Evolutionary conservation across 768 basidiomycete genomes (phyloP), one percentile per base, ranked within the genome.

Genomic region (Termitomyces sp.): DNA sequence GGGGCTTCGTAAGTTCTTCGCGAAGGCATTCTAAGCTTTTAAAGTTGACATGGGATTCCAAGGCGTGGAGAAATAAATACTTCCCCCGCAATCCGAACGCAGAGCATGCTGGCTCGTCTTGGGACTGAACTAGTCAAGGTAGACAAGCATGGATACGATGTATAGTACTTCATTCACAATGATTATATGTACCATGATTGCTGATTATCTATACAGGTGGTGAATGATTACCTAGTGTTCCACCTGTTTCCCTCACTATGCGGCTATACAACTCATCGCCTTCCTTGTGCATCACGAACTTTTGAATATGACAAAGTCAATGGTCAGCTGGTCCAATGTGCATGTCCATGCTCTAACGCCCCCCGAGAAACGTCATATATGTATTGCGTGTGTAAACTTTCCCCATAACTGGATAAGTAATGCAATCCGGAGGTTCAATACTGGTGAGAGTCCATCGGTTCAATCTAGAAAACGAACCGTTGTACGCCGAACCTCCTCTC

Each of bases 11-110:
- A 68, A 74, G 87, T 77, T 22, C 28, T 51, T 51, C 33, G 24
- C 5, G 49, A 45, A 51, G 20, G 12, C 9, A 38, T 54, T 24
- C 18, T 32, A 28, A 18, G 28, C 13, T 39, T 11, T 11, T 7
- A 20, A 38, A 55, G 33, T 12, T 54, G 39, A 63, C 38, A 44
- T 59, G 22, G 2, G 13, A 46, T 59, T 69, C 61, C 7, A 60
- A 88, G 88, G 28, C 74, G 73, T 33, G 91, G 91, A 8, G 85
- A 91, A 69, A 91, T 3, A 79, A 75, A 69, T 76, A 73, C 18
- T 93, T 89, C 68, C 86, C 87, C 18, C 83, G 84, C 48, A 91
- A 91, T 71, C 84, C 88, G 1, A 79, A 78, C 50, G 80, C 90
- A 22, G 87, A 83, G 82, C 52, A 78, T 88, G 76, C 76, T 94